Evolutionary conservation across 2,329 filamentous ascomycete species (phyloP).

Genomic region (Nothophoma quercina): DNA sequence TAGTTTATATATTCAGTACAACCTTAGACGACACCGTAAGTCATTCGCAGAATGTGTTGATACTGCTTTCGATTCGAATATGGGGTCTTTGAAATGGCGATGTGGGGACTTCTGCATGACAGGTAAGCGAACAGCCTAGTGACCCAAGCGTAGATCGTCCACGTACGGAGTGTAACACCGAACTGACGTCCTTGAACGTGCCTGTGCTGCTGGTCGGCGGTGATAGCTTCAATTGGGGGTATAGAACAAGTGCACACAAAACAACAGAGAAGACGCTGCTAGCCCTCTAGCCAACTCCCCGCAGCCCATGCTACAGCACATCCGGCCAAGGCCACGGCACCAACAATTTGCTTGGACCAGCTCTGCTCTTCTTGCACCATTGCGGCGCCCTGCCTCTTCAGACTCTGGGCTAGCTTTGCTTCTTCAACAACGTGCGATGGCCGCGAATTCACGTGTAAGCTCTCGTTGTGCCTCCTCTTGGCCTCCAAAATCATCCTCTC

Average conservation of each 20-base stretch:
- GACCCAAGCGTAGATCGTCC: not conserved
- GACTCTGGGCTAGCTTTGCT: slow-evolving; percentile 21
- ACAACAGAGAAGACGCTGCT: not conserved
- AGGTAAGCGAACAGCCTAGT: not conserved
- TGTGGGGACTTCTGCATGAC: not conserved
- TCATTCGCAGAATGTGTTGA: too few relatives aligned
- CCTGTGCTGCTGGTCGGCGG: too few relatives aligned
- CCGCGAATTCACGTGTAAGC: slow-evolving; percentile 29
- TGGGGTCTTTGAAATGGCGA: not conserved
- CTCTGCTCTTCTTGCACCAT: slow-evolving; percentile 47
- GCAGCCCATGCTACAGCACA: slow-evolving; percentile 52
- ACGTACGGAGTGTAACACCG: not conserved
- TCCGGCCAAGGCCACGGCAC: slow-evolving; percentile 49
- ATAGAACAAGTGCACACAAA: slow-evolving; percentile 10
- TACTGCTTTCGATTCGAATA: slow-evolving; percentile 5
- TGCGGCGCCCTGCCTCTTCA: slow-evolving; percentile 42
- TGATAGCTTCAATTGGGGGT: not conserved
- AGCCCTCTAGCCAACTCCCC: slow-evolving; percentile 48
- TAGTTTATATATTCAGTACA: too few relatives aligned
- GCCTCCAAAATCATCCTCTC: slow-evolving; percentile 66
- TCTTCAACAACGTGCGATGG: slow-evolving; percentile 35
- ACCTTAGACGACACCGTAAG: too few relatives aligned
- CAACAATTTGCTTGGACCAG: slow-evolving; percentile 52
- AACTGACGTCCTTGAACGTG: too few relatives aligned
- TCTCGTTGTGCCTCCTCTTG: slow-evolving; percentile 50